Percentiles rank a stretch among this genome's conserved stretches.
These are phyloP conservation scores for Euphrasia confusa DNA, from an alignment of 257 asterid genomes.

Conservation along the genomic window DNA sequence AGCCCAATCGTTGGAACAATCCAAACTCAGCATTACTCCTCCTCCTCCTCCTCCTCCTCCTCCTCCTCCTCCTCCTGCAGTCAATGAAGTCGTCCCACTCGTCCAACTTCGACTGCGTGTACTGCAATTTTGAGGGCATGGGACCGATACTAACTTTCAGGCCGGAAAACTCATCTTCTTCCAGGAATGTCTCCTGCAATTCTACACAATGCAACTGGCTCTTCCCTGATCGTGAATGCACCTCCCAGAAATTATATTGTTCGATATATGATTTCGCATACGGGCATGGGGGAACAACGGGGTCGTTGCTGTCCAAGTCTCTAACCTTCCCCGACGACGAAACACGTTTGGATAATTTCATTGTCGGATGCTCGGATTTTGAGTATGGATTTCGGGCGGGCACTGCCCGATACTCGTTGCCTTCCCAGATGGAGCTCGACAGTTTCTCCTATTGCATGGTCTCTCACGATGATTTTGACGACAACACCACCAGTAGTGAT, in stretches of 20 bases:
- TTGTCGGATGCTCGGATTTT: conserved; percentile 29
- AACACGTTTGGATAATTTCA: too few relatives aligned
- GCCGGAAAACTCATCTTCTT: conserved; percentile 30
- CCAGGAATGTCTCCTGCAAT: conserved; percentile 27
- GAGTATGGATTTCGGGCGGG: conserved; percentile 28
- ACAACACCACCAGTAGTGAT: conserved; percentile 33
- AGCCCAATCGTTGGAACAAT: conserved; percentile 35
- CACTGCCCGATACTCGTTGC: conserved; percentile 38
- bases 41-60: too few relatives aligned
- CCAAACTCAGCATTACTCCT: conserved; percentile 1
- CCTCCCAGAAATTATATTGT: too few relatives aligned
- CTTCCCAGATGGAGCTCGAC: conserved; percentile 35
- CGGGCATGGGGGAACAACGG: too few relatives aligned
- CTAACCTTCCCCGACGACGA: too few relatives aligned
- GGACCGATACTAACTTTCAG: conserved; percentile 25
- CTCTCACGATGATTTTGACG: too few relatives aligned
- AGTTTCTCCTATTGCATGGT: conserved; percentile 41
- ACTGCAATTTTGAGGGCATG: conserved; percentile 25
- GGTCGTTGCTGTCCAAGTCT: too few relatives aligned
- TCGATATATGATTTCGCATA: too few relatives aligned
- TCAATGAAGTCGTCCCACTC: too few relatives aligned
- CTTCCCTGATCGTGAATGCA: neutral
- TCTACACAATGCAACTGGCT: conserved; percentile 25
- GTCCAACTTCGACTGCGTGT: conserved; percentile 16
- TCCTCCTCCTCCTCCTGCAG: neutral